Percentiles rank a stretch among this genome's conserved stretches.
Conservation (phyloP, 2,329 filamentous ascomycete species). For the Botrytis hyacinthi region DNA sequence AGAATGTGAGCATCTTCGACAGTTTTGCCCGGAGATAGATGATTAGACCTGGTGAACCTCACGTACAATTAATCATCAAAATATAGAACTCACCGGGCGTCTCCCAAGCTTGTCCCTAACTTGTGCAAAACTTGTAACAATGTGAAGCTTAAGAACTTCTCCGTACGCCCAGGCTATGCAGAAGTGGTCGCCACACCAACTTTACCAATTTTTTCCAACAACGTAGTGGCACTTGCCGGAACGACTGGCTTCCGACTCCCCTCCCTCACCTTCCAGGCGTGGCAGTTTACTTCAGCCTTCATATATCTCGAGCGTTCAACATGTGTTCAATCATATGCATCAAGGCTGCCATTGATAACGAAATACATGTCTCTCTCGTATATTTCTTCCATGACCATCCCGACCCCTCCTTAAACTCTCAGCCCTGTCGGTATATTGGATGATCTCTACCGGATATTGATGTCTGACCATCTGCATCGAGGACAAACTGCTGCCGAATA, state of each 20-base stretch:
- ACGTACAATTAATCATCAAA: not conserved
- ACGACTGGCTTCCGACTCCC: not conserved
- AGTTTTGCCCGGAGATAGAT: not conserved
- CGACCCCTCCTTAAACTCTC: not conserved
- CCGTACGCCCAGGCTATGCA: not conserved
- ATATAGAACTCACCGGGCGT: not conserved
- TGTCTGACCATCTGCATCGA: not conserved
- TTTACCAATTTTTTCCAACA: not conserved
- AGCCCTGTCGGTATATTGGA: slow-evolving; percentile 5
- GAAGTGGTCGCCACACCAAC: not conserved
- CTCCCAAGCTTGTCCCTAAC: not conserved
- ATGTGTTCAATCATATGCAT: not conserved
- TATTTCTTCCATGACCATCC: not conserved
- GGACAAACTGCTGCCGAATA: not conserved
- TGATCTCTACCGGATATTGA: not conserved
- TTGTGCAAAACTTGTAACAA: not conserved
- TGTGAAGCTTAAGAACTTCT: not conserved
- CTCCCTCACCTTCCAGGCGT: not conserved
- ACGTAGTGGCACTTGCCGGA: not conserved
- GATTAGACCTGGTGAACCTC: not conserved
- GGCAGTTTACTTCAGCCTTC: not conserved
- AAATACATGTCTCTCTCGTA: no score
- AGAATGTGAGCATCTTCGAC: not conserved
- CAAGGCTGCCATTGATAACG: not conserved
- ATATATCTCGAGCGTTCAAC: not conserved